These are phyloP conservation scores for Ephemerocybe angulata DNA, from an alignment of 768 basidiomycete genomes.

Conservation along the genomic window DNA sequence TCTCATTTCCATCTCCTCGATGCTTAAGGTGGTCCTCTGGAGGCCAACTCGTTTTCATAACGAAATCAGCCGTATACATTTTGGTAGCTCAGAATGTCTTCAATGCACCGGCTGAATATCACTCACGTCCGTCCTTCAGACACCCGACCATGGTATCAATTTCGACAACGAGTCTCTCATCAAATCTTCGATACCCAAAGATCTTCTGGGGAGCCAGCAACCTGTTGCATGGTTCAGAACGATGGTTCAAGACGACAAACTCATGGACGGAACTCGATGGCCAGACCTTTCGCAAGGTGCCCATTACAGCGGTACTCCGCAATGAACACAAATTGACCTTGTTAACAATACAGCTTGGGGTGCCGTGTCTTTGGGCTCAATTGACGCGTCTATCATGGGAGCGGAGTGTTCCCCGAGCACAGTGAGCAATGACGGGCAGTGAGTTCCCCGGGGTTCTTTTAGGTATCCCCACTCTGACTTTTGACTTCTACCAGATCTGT, in stretches of 20 bases:
- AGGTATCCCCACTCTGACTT: neutral
- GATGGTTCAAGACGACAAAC: constrained; percentile 50
- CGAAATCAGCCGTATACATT: constrained; percentile 64
- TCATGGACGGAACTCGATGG: constrained; percentile 41
- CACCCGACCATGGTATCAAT: constrained; percentile 70
- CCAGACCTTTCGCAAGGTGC: constrained; percentile 48
- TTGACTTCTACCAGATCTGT: constrained; percentile 48
- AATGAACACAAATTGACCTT: neutral
- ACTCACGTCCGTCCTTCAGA: constrained; percentile 37
- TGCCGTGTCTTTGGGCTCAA: constrained; percentile 62
- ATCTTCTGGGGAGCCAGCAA: constrained; percentile 27
- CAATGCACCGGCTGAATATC: neutral
- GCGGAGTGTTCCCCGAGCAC: constrained; percentile 68
- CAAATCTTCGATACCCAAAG: constrained; percentile 34
- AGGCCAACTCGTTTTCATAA: constrained; percentile 66
- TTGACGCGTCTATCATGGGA: constrained; percentile 60
- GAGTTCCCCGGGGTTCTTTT: constrained; percentile 12
- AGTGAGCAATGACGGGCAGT: constrained; percentile 60
- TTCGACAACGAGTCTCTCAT: constrained; percentile 54
- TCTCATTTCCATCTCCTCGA: constrained; percentile 52
- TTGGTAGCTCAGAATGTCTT: constrained; percentile 42
- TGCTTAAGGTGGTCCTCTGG: constrained; percentile 74
- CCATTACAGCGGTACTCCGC: neutral
- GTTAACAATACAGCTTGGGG: constrained; percentile 55
- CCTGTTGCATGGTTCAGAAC: constrained; percentile 69